phyloP scores from a whole-genome alignment of 2,329 filamentous ascomycete genomes.

The Ascocoryne sarcoides region DNA sequence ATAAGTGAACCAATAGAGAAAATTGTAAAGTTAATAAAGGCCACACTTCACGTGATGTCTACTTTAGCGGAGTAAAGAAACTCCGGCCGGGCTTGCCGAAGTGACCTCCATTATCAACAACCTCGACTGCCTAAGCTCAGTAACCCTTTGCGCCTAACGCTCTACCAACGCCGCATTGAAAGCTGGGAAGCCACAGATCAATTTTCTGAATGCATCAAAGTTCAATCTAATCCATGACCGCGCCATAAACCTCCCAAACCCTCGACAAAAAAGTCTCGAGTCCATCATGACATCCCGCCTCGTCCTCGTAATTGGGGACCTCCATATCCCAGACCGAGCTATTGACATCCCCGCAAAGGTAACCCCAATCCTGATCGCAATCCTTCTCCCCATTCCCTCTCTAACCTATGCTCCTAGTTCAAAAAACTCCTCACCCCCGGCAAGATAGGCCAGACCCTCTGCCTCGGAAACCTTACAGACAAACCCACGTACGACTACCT shows the following conservation, averaged over 20 bases:
- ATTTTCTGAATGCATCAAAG: neutral
- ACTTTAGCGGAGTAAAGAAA: too few relatives aligned
- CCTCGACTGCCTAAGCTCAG: too few relatives aligned
- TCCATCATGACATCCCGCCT: conserved; percentile 67
- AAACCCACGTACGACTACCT: conserved; percentile 74
- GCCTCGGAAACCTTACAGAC: conserved; percentile 73
- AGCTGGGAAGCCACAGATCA: neutral
- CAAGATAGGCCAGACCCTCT: conserved; percentile 75
- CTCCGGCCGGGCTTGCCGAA: neutral
- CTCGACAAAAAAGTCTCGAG: neutral
- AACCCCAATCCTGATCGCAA: conserved; percentile 16
- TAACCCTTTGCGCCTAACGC: neutral
- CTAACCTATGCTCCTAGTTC: conserved; percentile 46
- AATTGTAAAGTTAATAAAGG: neutral
- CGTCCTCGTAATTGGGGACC: conserved; percentile 84
- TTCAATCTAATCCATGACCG: neutral
- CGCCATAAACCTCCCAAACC: neutral
- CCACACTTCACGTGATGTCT: neutral
- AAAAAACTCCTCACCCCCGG: conserved; percentile 77
- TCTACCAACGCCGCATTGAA: neutral
- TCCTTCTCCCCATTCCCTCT: conserved; percentile 4
- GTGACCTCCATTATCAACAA: neutral
- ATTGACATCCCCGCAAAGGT: conserved; percentile 89
- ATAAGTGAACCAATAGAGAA: too few relatives aligned
- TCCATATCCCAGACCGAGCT: conserved; percentile 88